A percentile compares a stretch with the other conserved stretches of the same genome.
Conservation (phyloP, 768 basidiomycete species). For the Epithele typhae region DNA sequence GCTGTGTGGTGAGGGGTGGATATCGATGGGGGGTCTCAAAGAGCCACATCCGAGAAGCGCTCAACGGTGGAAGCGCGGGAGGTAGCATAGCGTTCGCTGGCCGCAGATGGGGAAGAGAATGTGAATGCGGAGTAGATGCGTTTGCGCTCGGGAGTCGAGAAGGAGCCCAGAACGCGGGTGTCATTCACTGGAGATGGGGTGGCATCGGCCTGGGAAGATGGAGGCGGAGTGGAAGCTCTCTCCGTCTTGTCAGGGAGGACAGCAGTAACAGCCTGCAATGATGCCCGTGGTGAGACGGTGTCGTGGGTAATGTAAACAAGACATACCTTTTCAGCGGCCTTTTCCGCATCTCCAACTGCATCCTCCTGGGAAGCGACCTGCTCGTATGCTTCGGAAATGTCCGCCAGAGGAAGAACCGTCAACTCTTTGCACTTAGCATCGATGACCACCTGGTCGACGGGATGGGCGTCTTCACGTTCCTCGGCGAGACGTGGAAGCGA, state of each 20-base stretch:
- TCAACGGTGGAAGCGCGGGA: slow-evolving; percentile 19
- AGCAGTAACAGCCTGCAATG: background rate
- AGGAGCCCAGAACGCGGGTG: slow-evolving; percentile 30
- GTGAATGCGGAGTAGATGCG: slow-evolving; percentile 73
- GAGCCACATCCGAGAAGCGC: slow-evolving; percentile 16
- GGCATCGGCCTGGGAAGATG: slow-evolving; percentile 11
- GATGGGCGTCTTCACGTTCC: slow-evolving; percentile 36
- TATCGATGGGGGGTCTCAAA: slow-evolving; percentile 1
- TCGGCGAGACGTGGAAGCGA: slow-evolving; percentile 63
- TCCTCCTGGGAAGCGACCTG: slow-evolving; percentile 17
- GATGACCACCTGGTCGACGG: slow-evolving; percentile 47
- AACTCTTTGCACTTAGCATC: slow-evolving; percentile 78
- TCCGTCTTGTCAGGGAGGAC: slow-evolving; percentile 2
- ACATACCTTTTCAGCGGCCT: slow-evolving; percentile 3
- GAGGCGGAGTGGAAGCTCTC: slow-evolving; percentile 7
- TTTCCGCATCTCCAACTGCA: background rate
- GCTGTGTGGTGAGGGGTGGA: background rate
- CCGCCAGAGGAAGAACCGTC: slow-evolving; percentile 74
- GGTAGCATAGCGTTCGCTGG: slow-evolving; percentile 45
- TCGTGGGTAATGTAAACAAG: too few species aligned
- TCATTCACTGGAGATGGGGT: slow-evolving; percentile 27
- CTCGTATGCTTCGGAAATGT: slow-evolving; percentile 69
- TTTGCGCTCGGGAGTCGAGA: slow-evolving; percentile 73
- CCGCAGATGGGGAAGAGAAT: slow-evolving; percentile 69
- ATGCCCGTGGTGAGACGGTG: too few species aligned